A percentile compares a stretch with the other conserved stretches of the same genome.
Conservation (phyloP, 257 asterid species). For the Echites panduratus region DNA sequence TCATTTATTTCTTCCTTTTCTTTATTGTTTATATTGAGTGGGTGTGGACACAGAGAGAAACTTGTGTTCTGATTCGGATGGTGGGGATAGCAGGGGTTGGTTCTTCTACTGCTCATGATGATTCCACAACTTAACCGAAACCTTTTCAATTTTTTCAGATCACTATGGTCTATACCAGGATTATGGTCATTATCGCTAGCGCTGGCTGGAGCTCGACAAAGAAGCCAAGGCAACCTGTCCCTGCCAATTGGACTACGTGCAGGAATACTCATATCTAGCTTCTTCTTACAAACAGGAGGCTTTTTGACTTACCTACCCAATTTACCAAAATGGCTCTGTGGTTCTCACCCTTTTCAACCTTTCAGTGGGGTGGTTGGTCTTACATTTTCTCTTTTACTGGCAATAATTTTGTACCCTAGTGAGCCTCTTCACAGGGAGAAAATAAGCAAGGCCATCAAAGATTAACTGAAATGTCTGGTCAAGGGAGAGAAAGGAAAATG, state of each 20-base stretch:
- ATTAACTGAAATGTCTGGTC: neutral
- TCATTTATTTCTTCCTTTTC: neutral
- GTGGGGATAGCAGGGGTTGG: neutral
- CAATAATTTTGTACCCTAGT: conserved; percentile 50
- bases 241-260: conserved; percentile 81
- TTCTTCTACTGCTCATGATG: neutral
- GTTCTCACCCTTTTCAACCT: conserved; percentile 68
- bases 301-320: conserved; percentile 44
- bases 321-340: conserved; percentile 59
- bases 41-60: neutral
- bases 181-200: conserved; percentile 74
- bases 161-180: conserved; percentile 75
- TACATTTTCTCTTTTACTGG: conserved; percentile 47
- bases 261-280: conserved; percentile 65
- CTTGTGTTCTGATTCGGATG: neutral
- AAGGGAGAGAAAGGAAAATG: neutral
- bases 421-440: conserved; percentile 24
- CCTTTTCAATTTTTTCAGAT: conserved; percentile 37
- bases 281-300: conserved; percentile 53
- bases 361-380: conserved; percentile 85
- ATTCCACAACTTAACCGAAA: neutral
- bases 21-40: neutral
- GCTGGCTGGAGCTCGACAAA: conserved; percentile 73
- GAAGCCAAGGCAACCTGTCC: conserved; percentile 68
- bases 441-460: conserved; percentile 17